Conservation (phyloP, 2,329 filamentous ascomycete genomes). For the Pyrenophora tritici-repentis region DNA sequence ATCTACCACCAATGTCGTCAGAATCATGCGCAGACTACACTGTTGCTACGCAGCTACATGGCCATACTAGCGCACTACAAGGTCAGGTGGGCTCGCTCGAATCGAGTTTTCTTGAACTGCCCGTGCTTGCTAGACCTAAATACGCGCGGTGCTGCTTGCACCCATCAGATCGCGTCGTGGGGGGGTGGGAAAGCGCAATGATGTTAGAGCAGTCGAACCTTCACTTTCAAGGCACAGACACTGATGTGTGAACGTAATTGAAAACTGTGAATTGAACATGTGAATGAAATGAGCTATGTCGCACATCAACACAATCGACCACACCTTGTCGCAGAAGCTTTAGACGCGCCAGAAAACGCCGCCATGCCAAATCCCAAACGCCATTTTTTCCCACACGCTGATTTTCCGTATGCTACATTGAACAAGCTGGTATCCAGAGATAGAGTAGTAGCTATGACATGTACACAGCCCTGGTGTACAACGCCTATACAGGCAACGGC, state of each 20-base stretch:
- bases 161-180: no score
- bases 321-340: conserved; percentile 31
- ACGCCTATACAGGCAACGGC: conserved; percentile 19
- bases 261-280: conserved; percentile 27
- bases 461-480: conserved; percentile 26
- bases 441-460: conserved; percentile 29
- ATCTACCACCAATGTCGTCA: background rate
- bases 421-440: conserved; percentile 36
- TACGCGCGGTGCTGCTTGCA: no score
- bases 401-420: conserved; percentile 45
- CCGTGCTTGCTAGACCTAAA: no score
- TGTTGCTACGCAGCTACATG: no score
- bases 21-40: no score
- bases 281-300: conserved; percentile 24
- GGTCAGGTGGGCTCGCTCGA: no score
- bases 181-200: no score
- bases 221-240: no score
- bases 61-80: no score
- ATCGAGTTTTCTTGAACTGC: no score
- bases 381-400: conserved; percentile 6
- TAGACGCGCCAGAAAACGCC: conserved; percentile 41
- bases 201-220: no score
- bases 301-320: conserved; percentile 31
- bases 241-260: conserved; percentile 1
- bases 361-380: conserved; percentile 39